Evolutionary conservation across 139 green algal genomes (phyloP), one percentile per base, ranked within the genome.

Genomic region (Chlamydomonas sp.): DNA sequence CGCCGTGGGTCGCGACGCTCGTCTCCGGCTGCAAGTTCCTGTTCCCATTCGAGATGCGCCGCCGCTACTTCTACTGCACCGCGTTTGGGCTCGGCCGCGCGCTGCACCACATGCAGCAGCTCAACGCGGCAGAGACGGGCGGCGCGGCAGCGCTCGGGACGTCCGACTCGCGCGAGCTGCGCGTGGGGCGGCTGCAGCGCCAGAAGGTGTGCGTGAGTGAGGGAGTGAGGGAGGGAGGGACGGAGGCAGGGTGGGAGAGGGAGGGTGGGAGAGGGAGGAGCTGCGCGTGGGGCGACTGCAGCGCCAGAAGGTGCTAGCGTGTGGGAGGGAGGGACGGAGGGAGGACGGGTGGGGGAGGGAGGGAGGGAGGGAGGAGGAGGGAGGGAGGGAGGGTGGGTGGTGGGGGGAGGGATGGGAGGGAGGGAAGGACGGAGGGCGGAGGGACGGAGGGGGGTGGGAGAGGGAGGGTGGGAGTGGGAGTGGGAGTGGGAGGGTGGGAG

Each of bases 1-100:
- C 93, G 4, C 28, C 63, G 20, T 98, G 93, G 93, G 90, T 81
- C 75, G 43, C 50, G 13, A 54, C 80, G 59, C 80, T 98, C 34
- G 81, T 85, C 6, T 71, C 70, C 29, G 35, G 48, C 35, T 82
- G 69, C 73, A 81, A 78, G 49, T 74, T 74, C 82, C 81, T 98
- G 57, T 96, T 98, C 67, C 91, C 93, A 13, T 96, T 98, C 66
- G 87, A 95, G 62, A 57, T 87, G 33, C 84, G 91, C 31, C 72
- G 83, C 26, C 62, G 65, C 28, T 93, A 92, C 81, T 96, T 98
- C 64, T 87, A 96, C 77, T 88, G 72, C 78, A 96, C 92, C 20
- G 80, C 87, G 5, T 93, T 98, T 73, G 92, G 91, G 29, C 73
- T 96, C 39, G 82, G 79, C 0, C 85, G 92, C 24, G 90, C 91